These are phyloP conservation scores for Rosa persica DNA, from an alignment of 306 rosid species.

Conservation along the genomic window DNA sequence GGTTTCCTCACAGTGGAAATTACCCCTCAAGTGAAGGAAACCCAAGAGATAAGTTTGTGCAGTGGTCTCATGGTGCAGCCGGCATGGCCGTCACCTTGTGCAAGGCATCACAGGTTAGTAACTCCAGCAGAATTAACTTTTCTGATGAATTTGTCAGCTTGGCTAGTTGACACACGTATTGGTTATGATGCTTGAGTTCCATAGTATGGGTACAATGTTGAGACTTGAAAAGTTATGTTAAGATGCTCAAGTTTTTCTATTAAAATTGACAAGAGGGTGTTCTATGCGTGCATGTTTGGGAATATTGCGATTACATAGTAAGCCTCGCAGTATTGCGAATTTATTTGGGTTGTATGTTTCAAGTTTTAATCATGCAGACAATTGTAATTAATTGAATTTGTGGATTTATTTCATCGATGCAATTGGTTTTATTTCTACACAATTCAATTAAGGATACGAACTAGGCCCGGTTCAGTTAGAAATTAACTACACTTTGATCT, in stretches of 20 bases:
- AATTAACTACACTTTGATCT: background rate
- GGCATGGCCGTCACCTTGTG: conserved; percentile 81
- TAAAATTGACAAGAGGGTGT: too few relatives aligned
- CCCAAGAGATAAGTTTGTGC: conserved; percentile 76
- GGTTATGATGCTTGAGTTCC: background rate
- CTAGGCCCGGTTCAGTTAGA: background rate
- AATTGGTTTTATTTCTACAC: background rate
- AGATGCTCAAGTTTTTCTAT: background rate
- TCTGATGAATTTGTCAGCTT: background rate
- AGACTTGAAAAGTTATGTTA: background rate
- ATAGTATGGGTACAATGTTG: background rate
- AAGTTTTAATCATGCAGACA: background rate
- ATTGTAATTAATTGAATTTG: background rate
- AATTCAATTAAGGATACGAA: background rate
- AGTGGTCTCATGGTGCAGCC: conserved; percentile 92
- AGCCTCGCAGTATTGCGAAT: background rate
- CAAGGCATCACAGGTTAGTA: conserved; percentile 81
- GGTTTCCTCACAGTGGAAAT: conserved; percentile 82
- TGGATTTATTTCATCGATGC: background rate
- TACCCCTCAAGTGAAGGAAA: conserved; percentile 96
- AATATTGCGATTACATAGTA: background rate
- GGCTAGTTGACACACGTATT: background rate
- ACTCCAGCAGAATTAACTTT: background rate
- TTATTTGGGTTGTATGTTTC: background rate
- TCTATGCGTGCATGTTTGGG: background rate